Evolutionary conservation across 176 grass and related monocot genomes (phyloP).

Genomic region (Aegilops tauschii): DNA sequence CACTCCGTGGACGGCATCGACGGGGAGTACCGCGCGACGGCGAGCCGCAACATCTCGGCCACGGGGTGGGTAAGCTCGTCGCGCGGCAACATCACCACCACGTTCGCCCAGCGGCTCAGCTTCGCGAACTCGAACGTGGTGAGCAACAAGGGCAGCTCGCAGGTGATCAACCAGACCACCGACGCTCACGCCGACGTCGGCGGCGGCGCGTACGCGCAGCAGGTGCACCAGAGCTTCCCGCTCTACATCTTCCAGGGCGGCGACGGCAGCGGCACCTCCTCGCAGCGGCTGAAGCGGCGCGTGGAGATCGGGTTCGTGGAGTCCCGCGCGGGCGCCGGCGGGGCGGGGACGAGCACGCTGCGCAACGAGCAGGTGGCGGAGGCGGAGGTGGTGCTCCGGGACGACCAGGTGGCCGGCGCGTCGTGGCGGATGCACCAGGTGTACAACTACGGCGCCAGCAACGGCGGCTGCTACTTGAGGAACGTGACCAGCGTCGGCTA

Average conservation of each 20-base stretch:
- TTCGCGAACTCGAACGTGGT: conserved; percentile 75
- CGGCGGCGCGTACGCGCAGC: conserved; percentile 28
- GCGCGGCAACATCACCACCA: conserved; percentile 81
- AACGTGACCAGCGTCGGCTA: conserved; percentile 72
- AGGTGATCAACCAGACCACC: conserved; percentile 80
- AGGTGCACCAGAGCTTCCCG: conserved; percentile 69
- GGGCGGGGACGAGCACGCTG: conserved; percentile 40
- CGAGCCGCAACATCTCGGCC: conserved; percentile 58
- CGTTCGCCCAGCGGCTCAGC: conserved; percentile 57
- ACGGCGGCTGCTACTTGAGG: conserved; percentile 65
- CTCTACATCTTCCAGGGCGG: conserved; percentile 70
- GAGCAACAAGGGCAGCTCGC: conserved; percentile 34
- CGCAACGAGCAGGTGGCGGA: conserved; percentile 62
- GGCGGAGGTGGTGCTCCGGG: conserved; percentile 69
- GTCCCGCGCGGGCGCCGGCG: conserved; percentile 19
- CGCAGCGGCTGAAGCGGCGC: conserved; percentile 49
- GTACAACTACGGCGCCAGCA: conserved; percentile 77
- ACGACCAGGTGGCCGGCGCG: conserved; percentile 59
- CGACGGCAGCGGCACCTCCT: conserved; percentile 45
- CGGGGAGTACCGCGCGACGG: conserved; percentile 43
- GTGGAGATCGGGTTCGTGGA: conserved; percentile 67
- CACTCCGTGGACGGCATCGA: conserved; percentile 61
- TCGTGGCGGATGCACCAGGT: conserved; percentile 66
- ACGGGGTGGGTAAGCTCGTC: conserved; percentile 79
- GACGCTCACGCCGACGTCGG: conserved; percentile 33